These are phyloP conservation scores for Pseudocercospora ulei DNA, from an alignment of 2,329 filamentous ascomycete species.

Conservation along the genomic window DNA sequence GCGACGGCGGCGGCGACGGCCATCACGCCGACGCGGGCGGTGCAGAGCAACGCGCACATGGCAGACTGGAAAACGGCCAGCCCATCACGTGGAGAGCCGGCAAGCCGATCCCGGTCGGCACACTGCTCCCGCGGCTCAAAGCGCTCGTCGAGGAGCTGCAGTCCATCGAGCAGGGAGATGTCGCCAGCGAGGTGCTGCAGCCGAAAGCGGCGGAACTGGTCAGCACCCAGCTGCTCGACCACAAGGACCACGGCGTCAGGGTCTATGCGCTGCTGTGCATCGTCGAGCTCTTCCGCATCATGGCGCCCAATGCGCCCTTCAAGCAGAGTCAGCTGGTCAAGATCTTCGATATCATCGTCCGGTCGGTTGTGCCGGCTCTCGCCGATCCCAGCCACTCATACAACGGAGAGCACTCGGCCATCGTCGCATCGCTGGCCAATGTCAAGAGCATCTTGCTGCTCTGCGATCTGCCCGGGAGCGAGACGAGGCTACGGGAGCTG, in stretches of 20 bases:
- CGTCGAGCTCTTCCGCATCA: conserved; percentile 84
- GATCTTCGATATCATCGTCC: conserved; percentile 83
- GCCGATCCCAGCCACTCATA: conserved; percentile 81
- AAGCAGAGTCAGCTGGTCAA: conserved; percentile 87
- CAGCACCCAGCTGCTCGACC: conserved; percentile 67
- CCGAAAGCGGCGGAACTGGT: conserved; percentile 78
- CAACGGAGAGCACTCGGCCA: conserved; percentile 85
- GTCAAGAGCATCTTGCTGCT: conserved; percentile 91
- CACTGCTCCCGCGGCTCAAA: conserved; percentile 72
- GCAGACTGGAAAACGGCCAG: conserved; percentile 64
- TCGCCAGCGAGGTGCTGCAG: conserved; percentile 70
- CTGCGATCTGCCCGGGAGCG: conserved; percentile 73
- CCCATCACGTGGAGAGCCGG: conserved; percentile 84
- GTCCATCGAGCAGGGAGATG: conserved; percentile 76
- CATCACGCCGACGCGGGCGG: conserved; percentile 18
- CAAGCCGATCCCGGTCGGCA: conserved; percentile 73
- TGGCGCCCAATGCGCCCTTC: conserved; percentile 90
- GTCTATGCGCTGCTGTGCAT: conserved; percentile 82
- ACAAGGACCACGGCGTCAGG: conserved; percentile 88
- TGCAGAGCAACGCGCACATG: conserved; percentile 17
- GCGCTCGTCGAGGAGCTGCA: conserved; percentile 71
- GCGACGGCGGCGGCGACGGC: conserved; percentile 8
- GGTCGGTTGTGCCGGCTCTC: conserved; percentile 70
- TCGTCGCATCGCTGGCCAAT: conserved; percentile 76
- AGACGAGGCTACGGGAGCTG: conserved; percentile 66